Evolutionary conservation across 2,329 filamentous ascomycete genomes (phyloP).

Genomic region (Ilyonectria robusta): DNA sequence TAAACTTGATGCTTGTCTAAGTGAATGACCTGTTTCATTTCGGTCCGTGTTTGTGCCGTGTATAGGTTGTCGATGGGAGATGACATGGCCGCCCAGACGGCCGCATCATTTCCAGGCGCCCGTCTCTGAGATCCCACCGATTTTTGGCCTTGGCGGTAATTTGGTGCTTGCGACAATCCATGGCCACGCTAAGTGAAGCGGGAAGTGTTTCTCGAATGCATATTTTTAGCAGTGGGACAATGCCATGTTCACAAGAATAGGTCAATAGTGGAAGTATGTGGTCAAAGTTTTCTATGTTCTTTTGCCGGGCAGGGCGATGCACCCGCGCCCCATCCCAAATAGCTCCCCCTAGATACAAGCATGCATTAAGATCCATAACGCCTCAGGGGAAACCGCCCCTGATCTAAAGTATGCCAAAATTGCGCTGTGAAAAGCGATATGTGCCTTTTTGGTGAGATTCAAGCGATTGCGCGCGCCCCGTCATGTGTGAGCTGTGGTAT

Average conservation of each 20-base stretch:
- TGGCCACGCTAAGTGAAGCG: background rate
- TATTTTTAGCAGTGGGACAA: background rate
- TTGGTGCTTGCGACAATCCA: background rate
- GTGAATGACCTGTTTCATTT: constrained; percentile 20
- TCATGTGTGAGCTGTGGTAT: constrained; percentile 40
- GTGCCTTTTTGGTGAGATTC: constrained; percentile 28
- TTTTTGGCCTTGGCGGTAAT: background rate
- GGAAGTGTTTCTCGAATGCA: background rate
- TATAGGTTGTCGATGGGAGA: constrained; percentile 14
- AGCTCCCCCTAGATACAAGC: background rate
- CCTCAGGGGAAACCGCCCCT: constrained; percentile 15
- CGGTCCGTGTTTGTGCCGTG: background rate
- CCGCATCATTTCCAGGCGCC: constrained; percentile 33
- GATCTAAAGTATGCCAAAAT: constrained; percentile 16
- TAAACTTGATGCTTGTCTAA: constrained; percentile 8
- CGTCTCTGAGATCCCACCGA: background rate
- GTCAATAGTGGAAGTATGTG: background rate
- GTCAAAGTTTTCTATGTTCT: constrained; percentile 12
- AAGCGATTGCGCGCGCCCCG: constrained; percentile 22
- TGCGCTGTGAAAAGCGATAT: constrained; percentile 33
- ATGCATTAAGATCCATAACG: constrained; percentile 10
- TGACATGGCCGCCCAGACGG: constrained; percentile 21
- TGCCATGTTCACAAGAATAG: background rate
- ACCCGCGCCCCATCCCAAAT: background rate
- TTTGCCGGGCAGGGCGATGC: background rate